Conservation (phyloP, 1,284 basidiomycete species). For the Flammula alnicola region DNA sequence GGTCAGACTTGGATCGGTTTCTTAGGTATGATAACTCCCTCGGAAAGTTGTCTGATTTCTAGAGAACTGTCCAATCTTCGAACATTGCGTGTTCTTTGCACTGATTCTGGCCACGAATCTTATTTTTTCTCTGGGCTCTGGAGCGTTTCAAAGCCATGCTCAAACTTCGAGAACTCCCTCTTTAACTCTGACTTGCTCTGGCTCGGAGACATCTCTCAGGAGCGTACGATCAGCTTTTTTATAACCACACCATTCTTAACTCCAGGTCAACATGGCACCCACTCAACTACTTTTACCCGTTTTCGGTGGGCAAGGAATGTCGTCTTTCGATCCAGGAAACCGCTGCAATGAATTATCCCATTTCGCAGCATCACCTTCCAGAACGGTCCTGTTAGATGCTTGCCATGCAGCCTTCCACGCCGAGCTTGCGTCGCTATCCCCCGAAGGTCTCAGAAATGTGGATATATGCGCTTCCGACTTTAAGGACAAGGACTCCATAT, state of each 20-base stretch:
- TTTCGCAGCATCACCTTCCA: conserved; percentile 38
- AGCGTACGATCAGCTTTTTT: conserved; percentile 8
- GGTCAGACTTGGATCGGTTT: no score
- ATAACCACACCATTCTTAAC: conserved; percentile 5
- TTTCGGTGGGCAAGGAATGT: conserved; percentile 61
- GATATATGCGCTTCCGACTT: conserved; percentile 51
- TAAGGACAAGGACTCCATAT: conserved; percentile 38
- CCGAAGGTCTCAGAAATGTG: conserved; percentile 36
- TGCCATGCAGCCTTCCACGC: conserved; percentile 54
- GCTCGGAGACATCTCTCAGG: conserved; percentile 7
- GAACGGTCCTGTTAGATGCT: conserved; percentile 40
- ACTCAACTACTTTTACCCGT: conserved; percentile 45
- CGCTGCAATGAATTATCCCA: conserved; percentile 43
- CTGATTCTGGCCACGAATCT: conserved; percentile 1
- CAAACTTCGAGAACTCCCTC: conserved; percentile 17
- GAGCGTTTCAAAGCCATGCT: conserved; percentile 7
- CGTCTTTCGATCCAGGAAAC: conserved; percentile 40
- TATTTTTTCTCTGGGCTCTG: background rate
- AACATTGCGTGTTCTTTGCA: conserved; percentile 9
- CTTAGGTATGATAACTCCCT: conserved; percentile 11
- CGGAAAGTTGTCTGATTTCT: conserved; percentile 3
- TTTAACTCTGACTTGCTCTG: conserved; percentile 5
- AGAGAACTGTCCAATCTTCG: conserved; percentile 8
- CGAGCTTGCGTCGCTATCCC: conserved; percentile 51
- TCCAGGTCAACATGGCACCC: conserved; percentile 13